A percentile compares a stretch with the other conserved stretches of the same genome.
Conservation (phyloP, 2,329 filamentous ascomycete genomes). For the Penicillium paneum region DNA sequence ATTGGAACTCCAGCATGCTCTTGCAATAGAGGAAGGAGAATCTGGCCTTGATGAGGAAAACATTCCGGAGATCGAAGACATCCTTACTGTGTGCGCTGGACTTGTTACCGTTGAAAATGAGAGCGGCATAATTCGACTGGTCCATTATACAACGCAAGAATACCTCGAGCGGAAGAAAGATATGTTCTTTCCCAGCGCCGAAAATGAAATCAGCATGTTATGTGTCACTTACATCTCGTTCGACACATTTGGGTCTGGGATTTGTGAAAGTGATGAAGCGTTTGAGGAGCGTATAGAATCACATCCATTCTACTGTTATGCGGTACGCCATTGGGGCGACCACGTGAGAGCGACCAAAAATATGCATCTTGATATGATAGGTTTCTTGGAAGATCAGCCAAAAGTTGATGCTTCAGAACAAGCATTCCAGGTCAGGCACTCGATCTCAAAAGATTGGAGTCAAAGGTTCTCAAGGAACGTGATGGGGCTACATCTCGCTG, state of each 20-base stretch:
- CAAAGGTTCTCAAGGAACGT: not conserved
- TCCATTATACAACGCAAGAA: slow-evolving; percentile 35
- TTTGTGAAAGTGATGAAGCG: not conserved
- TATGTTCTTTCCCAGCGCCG: slow-evolving; percentile 5
- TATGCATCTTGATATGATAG: not conserved
- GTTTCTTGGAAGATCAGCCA: not conserved
- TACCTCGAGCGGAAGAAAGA: slow-evolving; percentile 25
- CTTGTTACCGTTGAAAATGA: slow-evolving; percentile 33
- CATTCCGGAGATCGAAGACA: slow-evolving; percentile 27
- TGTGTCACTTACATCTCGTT: not conserved
- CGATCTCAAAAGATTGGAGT: not conserved
- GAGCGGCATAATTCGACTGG: slow-evolving; percentile 30
- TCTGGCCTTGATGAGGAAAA: slow-evolving; percentile 36
- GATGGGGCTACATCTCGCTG: not conserved
- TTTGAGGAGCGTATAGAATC: not conserved
- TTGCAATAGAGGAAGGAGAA: slow-evolving; percentile 37
- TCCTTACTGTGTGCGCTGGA: slow-evolving; percentile 32
- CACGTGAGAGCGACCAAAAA: not conserved
- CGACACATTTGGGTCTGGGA: not conserved
- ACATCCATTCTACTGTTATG: not conserved
- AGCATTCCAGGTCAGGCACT: not conserved
- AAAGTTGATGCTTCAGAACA: not conserved
- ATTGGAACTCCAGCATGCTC: slow-evolving; percentile 43
- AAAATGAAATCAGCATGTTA: not conserved
- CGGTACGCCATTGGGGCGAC: not conserved